Base-by-base conservation (phyloP, 768 basidiomycete species). In the Leccinum uliginosum region DNA sequence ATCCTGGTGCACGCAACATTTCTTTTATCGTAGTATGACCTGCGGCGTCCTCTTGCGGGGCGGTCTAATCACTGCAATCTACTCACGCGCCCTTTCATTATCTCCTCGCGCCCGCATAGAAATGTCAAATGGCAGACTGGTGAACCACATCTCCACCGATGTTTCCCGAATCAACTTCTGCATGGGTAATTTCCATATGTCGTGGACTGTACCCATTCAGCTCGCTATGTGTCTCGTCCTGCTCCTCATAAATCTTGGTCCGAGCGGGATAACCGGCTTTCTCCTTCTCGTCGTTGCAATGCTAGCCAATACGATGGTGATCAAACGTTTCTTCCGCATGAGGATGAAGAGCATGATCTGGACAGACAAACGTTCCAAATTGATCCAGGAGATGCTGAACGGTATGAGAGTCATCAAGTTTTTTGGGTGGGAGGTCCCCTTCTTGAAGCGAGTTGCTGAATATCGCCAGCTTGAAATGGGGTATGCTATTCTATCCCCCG, bases 81-180 rank as follows among this genome's bases (percentile, higher is more conserved):
- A 93, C 71, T 79, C 83, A 26, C 85, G 87, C 44, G 86, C 88
- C 1, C 77, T 97, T 23, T 80, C 76, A 26, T 79, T 98, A 30
- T 88, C 89, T 3, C 82, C 89, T 17, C 86, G 91, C 43, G 84
- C 92, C 6, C 83, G 95, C 7, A 84, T 85, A 1, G 85, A 82
- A 9, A 79, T 95, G 44, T 84, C 90, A 1, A 97, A 92, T 65
- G 95, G 93, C 21, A 89, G 17, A 8, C 8, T 38, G 35, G 35
- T 38, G 35, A 38, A 38, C 35, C 35, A 38, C 35, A 38, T 38
- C 58, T 93, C 91, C 6, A 92, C 90, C 1, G 93, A 94, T 67
- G 85, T 95, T 21, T 93, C 89, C 27, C 83, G 94, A 21, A 90
- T 98, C 67, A 93, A 98, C 67, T 97, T 93, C 63, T 88, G 87